Base-by-base conservation (phyloP, 129 eudicot genomes). In the Flaveria robusta region DNA sequence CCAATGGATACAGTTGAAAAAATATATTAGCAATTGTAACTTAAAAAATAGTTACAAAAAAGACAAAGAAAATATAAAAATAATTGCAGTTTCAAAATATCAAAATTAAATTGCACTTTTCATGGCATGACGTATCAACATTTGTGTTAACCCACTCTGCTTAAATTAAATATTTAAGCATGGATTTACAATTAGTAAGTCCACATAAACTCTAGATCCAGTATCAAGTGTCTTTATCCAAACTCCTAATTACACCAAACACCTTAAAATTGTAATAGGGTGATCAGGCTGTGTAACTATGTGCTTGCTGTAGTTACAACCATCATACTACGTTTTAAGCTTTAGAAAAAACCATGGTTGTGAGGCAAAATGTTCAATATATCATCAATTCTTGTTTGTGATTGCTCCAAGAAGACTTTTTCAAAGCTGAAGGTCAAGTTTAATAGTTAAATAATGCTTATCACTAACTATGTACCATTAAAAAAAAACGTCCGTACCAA, bases 181-280 rank as follows among this genome's bases (percentile, higher is more conserved):
- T 24, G 26, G 26, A 47, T 13, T 16, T 29, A 23, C 43, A 29
- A 55, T 70, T 8, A 16, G 8, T 45, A 70, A 46, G 74, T 47
- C 16, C 74, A 24, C 43, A 47, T 23, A 39, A 54, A 31, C 66
- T 51, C 50, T 58, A 51, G 31, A 51, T 52, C 64, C 67, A 34
- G 37, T 14, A 54, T 72, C 77, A 39, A 72, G 37, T 51, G 66
- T 1, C 66, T 54, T 18, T 19, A 52, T 19, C 60, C 76, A 54
- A 37, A 34, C 20, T 12, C 22, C 52, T 69, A 42, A 22, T 19
- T 9, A 34, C 68, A 70, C 22, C 20, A 63, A 10, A 16, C 43
- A 51, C 27, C 64, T 27, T 27, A 0, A 26, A 49, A 50, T 50
- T 16, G 55, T 50, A 71, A 27, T 0, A n/a, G n/a, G 31, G 66